Conservation (phyloP, 2,329 filamentous ascomycete species). For the Berkeleyomyces basicola region DNA sequence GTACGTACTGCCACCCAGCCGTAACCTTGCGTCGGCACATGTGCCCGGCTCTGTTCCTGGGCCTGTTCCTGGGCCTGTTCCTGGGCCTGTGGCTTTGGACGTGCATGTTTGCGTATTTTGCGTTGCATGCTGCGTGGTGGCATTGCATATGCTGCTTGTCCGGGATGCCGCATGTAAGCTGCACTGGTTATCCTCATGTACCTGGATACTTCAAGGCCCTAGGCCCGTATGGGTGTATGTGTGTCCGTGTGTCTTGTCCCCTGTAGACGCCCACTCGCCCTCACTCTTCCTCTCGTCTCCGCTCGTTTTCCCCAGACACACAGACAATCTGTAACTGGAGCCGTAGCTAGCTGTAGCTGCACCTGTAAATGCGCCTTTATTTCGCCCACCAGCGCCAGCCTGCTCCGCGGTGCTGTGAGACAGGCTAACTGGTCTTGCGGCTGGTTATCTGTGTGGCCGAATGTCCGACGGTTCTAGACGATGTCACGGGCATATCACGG, state of each 20-base stretch:
- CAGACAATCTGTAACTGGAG: neutral
- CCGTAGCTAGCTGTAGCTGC: no score
- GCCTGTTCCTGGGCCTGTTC: neutral
- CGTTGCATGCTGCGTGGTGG: neutral
- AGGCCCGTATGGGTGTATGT: neutral
- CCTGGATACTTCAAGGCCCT: neutral
- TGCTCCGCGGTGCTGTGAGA: neutral
- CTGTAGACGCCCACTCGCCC: neutral
- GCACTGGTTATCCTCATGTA: neutral
- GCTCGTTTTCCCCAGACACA: neutral
- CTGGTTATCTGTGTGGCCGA: neutral
- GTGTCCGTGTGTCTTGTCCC: neutral
- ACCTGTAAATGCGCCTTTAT: neutral
- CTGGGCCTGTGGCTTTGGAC: neutral
- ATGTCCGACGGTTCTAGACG: neutral
- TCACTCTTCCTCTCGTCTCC: neutral
- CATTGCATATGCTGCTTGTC: neutral
- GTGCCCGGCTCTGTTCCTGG: no score
- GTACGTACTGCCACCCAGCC: no score
- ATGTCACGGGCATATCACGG: neutral
- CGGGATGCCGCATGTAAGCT: neutral
- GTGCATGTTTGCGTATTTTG: neutral
- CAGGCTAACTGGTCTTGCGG: neutral
- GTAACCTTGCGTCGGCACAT: no score
- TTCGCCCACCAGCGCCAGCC: neutral